Conservation (phyloP, 2,329 filamentous ascomycete genomes). For the Hypoxylon sp. region DNA sequence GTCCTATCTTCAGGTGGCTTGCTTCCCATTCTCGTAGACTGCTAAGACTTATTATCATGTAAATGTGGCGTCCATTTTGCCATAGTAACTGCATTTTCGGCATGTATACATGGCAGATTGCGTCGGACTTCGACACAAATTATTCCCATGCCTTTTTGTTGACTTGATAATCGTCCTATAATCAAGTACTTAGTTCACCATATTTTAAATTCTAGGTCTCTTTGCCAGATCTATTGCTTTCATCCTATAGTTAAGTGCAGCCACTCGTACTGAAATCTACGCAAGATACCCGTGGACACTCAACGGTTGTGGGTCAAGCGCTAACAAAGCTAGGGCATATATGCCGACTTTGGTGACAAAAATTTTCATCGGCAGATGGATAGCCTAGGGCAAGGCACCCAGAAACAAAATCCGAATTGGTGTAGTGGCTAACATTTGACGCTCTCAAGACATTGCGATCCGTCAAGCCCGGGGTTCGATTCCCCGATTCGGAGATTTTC, state of each 20-base stretch:
- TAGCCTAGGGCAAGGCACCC: not conserved
- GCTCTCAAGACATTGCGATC: conserved; percentile 48
- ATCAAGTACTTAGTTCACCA: not conserved
- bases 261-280: too few relatives aligned
- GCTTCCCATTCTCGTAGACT: not conserved
- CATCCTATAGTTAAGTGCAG: not conserved
- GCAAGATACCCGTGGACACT: too few relatives aligned
- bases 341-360: not conserved
- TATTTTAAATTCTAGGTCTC: not conserved
- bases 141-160: not conserved
- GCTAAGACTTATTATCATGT: not conserved
- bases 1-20: not conserved
- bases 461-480: conserved; percentile 52
- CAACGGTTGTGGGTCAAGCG: not conserved
- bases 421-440: conserved; percentile 55
- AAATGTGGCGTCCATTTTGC: too few relatives aligned
- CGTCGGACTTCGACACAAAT: too few relatives aligned
- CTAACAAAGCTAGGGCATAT: not conserved
- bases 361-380: not conserved
- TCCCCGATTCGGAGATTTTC: conserved; percentile 50
- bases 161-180: not conserved
- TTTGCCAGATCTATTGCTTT: not conserved
- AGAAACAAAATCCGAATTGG: conserved; percentile 51
- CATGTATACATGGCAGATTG: too few relatives aligned
- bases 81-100: too few relatives aligned